These are phyloP conservation scores for Fusarium siculi DNA, from an alignment of 2,329 filamentous ascomycete species.

Conservation along the genomic window DNA sequence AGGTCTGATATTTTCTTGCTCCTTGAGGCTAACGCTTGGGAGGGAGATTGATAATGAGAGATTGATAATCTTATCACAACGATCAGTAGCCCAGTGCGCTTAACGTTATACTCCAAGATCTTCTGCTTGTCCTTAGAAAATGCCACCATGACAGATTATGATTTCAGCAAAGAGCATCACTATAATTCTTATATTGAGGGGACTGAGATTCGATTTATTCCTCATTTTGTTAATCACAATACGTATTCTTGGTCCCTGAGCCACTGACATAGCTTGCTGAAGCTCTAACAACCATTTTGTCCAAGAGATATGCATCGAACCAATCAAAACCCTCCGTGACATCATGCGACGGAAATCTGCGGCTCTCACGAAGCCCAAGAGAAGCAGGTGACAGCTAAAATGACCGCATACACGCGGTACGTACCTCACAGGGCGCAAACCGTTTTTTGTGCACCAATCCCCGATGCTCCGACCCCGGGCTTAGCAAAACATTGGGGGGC, in stretches of 20 bases:
- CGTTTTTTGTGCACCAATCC: conserved; percentile 2
- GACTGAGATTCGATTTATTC: not conserved
- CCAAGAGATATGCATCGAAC: not conserved
- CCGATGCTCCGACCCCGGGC: conserved; percentile 42
- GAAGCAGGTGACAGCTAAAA: conserved; percentile 10
- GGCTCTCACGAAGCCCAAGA: conserved; percentile 27
- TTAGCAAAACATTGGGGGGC: conserved; percentile 17
- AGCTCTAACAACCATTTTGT: conserved; percentile 23
- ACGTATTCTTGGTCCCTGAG: not conserved
- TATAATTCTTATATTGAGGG: accelerated
- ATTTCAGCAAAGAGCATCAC: too few species aligned
- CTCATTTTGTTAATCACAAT: not conserved
- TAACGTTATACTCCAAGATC: too few species aligned
- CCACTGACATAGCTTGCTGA: conserved; percentile 6
- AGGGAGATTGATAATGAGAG: not conserved
- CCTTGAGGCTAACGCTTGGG: not conserved
- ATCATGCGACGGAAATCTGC: conserved; percentile 42
- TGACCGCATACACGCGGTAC: conserved; percentile 24
- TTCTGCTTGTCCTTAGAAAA: not conserved
- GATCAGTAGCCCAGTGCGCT: conserved; percentile 1
- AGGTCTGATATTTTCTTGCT: too few species aligned
- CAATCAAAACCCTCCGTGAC: conserved; percentile 34
- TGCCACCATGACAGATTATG: too few species aligned
- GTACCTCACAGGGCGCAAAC: conserved; percentile 7
- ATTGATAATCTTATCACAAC: conserved; percentile 35